These are phyloP conservation scores for Spinellus fusiger DNA, from an alignment of 192 early-diverging fungal genomes.

Conservation along the genomic window DNA sequence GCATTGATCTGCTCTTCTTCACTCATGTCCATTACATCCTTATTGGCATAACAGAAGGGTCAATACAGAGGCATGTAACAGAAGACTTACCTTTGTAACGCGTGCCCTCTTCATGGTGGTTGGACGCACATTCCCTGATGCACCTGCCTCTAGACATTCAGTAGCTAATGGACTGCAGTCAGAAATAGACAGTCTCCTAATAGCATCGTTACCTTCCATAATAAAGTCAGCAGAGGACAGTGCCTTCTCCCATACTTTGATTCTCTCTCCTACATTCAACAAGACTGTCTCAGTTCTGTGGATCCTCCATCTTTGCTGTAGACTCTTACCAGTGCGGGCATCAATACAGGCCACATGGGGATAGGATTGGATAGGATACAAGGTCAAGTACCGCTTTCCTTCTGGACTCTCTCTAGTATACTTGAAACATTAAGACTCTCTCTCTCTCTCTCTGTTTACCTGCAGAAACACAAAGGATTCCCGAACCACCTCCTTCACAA, in stretches of 20 bases:
- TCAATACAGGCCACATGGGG: slow-evolving; percentile 90
- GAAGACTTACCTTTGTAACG: slow-evolving; percentile 29
- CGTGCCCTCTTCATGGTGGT: slow-evolving; percentile 21
- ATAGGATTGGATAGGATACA: slow-evolving; percentile 64
- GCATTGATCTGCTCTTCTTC: slow-evolving; percentile 88
- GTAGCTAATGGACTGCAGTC: slow-evolving; percentile 31
- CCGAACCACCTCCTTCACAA: slow-evolving; percentile 70
- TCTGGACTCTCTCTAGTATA: slow-evolving; percentile 58
- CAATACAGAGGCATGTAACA: not conserved
- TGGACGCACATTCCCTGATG: slow-evolving; percentile 2
- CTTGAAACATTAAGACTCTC: slow-evolving; percentile 24
- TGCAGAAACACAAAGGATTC: slow-evolving; percentile 86
- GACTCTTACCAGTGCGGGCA: slow-evolving; percentile 54
- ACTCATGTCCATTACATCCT: slow-evolving; percentile 62
- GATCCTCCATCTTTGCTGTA: slow-evolving; percentile 13
- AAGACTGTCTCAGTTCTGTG: not conserved
- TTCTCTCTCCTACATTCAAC: slow-evolving; percentile 60
- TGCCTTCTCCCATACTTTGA: slow-evolving; percentile 59
- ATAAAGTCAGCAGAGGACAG: slow-evolving; percentile 62
- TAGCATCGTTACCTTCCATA: slow-evolving; percentile 67
- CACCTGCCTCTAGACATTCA: slow-evolving; percentile 48
- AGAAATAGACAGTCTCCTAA: no score
- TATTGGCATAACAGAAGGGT: not conserved
- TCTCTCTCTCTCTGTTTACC: slow-evolving; percentile 31
- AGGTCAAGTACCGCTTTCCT: slow-evolving; percentile 61